These are phyloP conservation scores for Picea abies DNA, from an alignment of 83 land plant genomes.

Conservation along the genomic window DNA sequence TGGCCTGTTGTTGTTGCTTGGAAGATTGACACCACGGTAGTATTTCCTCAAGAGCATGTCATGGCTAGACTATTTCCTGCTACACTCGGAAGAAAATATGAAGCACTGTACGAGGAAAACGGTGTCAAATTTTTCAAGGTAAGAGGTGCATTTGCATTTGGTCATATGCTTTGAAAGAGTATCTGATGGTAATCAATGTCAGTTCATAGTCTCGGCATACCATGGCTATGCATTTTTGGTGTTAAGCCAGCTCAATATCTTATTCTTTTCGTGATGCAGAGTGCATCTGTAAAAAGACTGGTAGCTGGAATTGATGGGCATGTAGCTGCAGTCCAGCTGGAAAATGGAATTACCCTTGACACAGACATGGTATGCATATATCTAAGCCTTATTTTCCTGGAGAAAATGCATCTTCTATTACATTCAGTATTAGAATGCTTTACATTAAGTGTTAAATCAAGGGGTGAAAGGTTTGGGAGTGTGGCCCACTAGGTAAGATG, in stretches of 20 bases:
- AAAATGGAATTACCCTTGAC: slow-evolving; percentile 63
- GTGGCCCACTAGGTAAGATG: too few relatives aligned
- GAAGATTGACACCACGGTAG: too few relatives aligned
- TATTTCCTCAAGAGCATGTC: slow-evolving; percentile 78
- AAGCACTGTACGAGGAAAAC: slow-evolving; percentile 60
- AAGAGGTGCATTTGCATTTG: background rate
- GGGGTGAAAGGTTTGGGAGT: too few relatives aligned
- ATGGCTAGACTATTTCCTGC: slow-evolving; percentile 87
- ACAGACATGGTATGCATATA: slow-evolving; percentile 66
- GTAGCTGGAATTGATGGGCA: slow-evolving; percentile 63
- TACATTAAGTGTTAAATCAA: too few relatives aligned
- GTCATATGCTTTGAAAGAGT: slow-evolving; percentile 12
- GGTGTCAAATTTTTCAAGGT: slow-evolving; percentile 88
- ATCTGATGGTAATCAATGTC: background rate
- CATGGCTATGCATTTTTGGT: background rate
- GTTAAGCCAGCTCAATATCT: background rate
- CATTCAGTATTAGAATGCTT: too few relatives aligned
- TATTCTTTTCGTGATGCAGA: slow-evolving; percentile 32
- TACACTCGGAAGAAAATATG: slow-evolving; percentile 78
- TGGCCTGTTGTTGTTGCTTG: too few relatives aligned
- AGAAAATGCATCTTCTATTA: too few relatives aligned
- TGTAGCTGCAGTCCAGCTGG: slow-evolving; percentile 65
- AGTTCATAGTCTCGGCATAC: background rate
- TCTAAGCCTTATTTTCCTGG: background rate
- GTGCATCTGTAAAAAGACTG: slow-evolving; percentile 47